Conservation (phyloP, 2,329 filamentous ascomycete species). For the Penicillium capsulatum region DNA sequence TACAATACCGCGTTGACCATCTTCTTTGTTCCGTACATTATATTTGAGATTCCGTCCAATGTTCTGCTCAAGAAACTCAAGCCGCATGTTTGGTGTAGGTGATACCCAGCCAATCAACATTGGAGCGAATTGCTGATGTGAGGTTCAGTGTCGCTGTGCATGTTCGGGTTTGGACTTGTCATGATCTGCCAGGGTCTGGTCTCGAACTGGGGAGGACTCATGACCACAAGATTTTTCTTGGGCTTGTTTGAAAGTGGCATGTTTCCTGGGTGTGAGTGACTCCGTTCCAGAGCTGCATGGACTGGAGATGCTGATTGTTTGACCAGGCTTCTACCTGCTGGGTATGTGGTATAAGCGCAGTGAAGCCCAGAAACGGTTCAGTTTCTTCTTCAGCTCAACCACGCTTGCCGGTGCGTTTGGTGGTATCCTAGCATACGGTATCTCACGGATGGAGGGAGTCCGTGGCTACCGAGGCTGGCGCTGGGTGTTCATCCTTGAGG, state of each 20-base stretch:
- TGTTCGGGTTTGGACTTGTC: conserved; percentile 76
- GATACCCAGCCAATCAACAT: background rate
- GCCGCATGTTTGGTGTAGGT: conserved; percentile 62
- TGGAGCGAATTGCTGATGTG: background rate
- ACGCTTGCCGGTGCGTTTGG: conserved; percentile 61
- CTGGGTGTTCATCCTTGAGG: conserved; percentile 59
- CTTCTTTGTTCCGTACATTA: conserved; percentile 75
- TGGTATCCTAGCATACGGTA: conserved; percentile 57
- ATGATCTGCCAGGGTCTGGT: conserved; percentile 74
- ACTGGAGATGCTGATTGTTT: background rate
- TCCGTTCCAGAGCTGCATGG: too few species aligned
- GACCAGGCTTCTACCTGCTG: conserved; percentile 57
- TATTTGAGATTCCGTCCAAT: conserved; percentile 64
- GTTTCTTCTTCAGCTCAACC: conserved; percentile 82
- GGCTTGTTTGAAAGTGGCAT: conserved; percentile 73
- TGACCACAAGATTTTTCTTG: conserved; percentile 80
- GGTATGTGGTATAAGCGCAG: conserved; percentile 79
- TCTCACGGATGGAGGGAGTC: conserved; percentile 55
- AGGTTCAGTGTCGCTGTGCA: conserved; percentile 63
- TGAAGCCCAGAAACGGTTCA: conserved; percentile 88
- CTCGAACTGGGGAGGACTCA: conserved; percentile 69
- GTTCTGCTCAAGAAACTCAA: conserved; percentile 65
- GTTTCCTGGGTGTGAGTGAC: conserved; percentile 61
- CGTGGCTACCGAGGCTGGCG: conserved; percentile 56
- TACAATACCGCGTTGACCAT: conserved; percentile 76